Percentiles rank a stretch among this genome's conserved stretches.
phyloP scores from a whole-genome alignment of 169 alveolate genomes.

The Plasmodium sp. region DNA sequence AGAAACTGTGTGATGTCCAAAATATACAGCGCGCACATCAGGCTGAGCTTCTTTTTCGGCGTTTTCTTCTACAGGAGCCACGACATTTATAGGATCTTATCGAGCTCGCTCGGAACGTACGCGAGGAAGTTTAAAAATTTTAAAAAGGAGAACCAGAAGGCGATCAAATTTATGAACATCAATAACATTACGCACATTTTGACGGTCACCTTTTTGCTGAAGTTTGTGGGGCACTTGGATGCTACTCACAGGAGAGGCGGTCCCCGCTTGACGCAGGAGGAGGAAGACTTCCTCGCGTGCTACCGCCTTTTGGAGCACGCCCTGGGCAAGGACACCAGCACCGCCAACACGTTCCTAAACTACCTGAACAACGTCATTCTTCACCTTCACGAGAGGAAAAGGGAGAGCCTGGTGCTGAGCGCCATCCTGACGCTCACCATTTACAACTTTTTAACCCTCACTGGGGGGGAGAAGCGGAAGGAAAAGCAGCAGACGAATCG shows the following conservation, averaged over 20 bases:
- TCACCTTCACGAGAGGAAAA: slow-evolving; percentile 51
- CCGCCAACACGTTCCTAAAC: slow-evolving; percentile 27
- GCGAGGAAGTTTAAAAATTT: slow-evolving; percentile 33
- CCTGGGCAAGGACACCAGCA: slow-evolving; percentile 3
- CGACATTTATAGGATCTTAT: slow-evolving; percentile 19
- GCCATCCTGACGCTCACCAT: slow-evolving; percentile 45
- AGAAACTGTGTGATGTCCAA: slow-evolving; percentile 31
- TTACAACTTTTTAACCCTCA: slow-evolving; percentile 22
- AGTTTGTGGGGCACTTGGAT: not conserved
- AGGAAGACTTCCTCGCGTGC: not conserved
- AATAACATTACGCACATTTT: slow-evolving; percentile 47
- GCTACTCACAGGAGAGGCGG: not conserved
- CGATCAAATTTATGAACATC: slow-evolving; percentile 58
- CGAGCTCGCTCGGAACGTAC: slow-evolving; percentile 24
- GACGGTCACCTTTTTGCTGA: slow-evolving; percentile 18
- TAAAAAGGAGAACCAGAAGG: slow-evolving; percentile 39
- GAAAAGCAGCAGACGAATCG: no score
- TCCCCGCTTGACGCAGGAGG: not conserved
- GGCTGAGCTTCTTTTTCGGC: slow-evolving; percentile 48
- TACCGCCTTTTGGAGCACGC: slow-evolving; percentile 32
- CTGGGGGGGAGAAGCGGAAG: not conserved
- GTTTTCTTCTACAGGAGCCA: slow-evolving; percentile 33
- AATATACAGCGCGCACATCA: slow-evolving; percentile 62
- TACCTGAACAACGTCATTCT: slow-evolving; percentile 42
- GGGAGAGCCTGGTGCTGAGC: slow-evolving; percentile 52